Conservation (phyloP, 2,329 filamentous ascomycete species). For the Sporothrix humicola region DNA sequence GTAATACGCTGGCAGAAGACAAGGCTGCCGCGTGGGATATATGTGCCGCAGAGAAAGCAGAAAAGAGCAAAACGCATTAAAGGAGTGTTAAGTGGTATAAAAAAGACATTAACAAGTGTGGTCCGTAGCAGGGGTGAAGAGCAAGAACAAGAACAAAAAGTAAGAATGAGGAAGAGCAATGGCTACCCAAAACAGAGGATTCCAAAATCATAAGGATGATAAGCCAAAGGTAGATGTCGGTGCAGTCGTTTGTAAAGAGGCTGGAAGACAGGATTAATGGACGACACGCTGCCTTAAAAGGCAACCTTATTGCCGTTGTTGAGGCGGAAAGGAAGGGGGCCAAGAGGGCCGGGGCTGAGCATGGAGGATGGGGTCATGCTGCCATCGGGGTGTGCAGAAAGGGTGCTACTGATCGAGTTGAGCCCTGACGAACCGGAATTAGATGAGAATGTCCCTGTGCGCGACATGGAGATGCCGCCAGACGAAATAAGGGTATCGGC, state of each 20-base stretch:
- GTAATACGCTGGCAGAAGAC: constrained; percentile 17
- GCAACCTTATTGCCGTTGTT: constrained; percentile 43
- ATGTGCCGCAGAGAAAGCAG: constrained; percentile 12
- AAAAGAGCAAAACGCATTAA: background rate
- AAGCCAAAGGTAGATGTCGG: background rate
- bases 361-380: constrained; percentile 43
- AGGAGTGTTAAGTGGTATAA: background rate
- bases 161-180: background rate
- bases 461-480: constrained; percentile 63
- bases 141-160: background rate
- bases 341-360: constrained; percentile 41
- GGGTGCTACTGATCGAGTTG: constrained; percentile 37
- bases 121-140: background rate
- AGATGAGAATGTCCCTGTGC: constrained; percentile 63
- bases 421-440: constrained; percentile 67
- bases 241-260: background rate
- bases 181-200: background rate
- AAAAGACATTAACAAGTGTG: constrained; percentile 20
- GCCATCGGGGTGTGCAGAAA: constrained; percentile 42
- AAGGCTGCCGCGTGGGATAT: constrained; percentile 17
- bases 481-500: constrained; percentile 64
- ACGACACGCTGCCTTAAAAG: constrained; percentile 35
- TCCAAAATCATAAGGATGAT: background rate
- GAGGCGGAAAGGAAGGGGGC: constrained; percentile 42
- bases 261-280: background rate